Conservation (phyloP, 2,329 filamentous ascomycete genomes). For the Hypoxylon sp. region DNA sequence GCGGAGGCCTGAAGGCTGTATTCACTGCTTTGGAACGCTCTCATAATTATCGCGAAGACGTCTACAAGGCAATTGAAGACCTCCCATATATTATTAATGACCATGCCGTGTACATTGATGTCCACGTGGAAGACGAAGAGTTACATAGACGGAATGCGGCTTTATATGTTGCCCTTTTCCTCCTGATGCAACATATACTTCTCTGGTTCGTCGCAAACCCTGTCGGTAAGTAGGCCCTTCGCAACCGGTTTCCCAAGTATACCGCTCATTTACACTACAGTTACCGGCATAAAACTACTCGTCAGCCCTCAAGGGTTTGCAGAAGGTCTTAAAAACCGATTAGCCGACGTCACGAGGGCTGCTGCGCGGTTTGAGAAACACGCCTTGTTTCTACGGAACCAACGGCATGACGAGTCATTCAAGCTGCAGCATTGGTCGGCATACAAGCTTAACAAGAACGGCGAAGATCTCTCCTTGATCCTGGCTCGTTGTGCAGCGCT, state of each 20-base stretch:
- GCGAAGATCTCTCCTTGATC: conserved; percentile 1
- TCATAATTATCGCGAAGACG: conserved; percentile 26
- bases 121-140: conserved; percentile 17
- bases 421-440: conserved; percentile 19
- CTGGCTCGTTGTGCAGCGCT: conserved; percentile 1
- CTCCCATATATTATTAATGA: conserved; percentile 30
- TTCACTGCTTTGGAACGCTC: conserved; percentile 29
- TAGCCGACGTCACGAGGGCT: conserved; percentile 8
- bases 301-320: conserved; percentile 17
- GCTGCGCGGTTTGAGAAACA: conserved; percentile 20
- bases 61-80: conserved; percentile 35
- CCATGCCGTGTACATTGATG: conserved; percentile 11
- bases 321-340: conserved; percentile 9
- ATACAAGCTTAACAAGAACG: conserved; percentile 8
- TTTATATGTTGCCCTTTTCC: conserved; percentile 26
- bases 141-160: conserved; percentile 31
- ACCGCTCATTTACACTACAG: not conserved
- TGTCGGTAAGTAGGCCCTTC: conserved; percentile 5
- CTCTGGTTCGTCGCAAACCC: conserved; percentile 33
- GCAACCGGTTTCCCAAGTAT: not conserved
- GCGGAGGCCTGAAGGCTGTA: conserved; percentile 33
- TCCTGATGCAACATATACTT: conserved; percentile 29
- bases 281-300: conserved; percentile 22
- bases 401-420: conserved; percentile 5
- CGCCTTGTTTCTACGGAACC: conserved; percentile 14